phyloP scores from a whole-genome alignment of 371 early-diverging fungal genomes.

The Lichtheimia ornata region DNA sequence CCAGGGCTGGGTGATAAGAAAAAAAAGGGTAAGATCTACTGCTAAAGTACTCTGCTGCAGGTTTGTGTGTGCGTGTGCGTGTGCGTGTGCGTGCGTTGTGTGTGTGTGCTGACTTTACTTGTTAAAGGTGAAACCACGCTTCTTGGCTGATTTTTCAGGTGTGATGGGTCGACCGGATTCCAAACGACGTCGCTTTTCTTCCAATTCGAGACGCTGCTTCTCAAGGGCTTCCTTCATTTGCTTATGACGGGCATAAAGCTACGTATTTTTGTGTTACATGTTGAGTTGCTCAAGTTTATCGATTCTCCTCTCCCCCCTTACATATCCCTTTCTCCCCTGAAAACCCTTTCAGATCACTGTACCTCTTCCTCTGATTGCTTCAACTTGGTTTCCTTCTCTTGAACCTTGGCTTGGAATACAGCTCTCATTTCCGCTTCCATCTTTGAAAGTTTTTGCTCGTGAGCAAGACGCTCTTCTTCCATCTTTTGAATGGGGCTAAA shows the following conservation, averaged over 20 bases:
- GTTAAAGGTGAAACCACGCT: slow-evolving; percentile 78
- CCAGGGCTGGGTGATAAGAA: no score
- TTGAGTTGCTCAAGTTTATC: background rate
- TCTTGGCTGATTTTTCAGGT: slow-evolving; percentile 77
- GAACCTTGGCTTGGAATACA: slow-evolving; percentile 97
- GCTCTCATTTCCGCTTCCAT: slow-evolving; percentile 98
- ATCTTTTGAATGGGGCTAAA: slow-evolving; percentile 83
- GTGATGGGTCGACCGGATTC: slow-evolving; percentile 84
- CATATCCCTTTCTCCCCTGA: no score
- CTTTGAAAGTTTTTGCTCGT: slow-evolving; percentile 94
- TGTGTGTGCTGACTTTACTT: slow-evolving; percentile 29
- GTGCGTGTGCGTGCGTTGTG: no score
- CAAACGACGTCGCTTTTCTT: slow-evolving; percentile 89
- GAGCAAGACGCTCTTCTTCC: slow-evolving; percentile 90
- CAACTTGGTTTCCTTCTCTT: slow-evolving; percentile 96
- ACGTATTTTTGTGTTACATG: background rate
- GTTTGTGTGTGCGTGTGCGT: no score
- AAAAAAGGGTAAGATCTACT: no score
- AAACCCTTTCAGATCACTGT: slow-evolving; percentile 7
- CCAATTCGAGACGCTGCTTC: slow-evolving; percentile 88
- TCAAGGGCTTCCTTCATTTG: slow-evolving; percentile 96
- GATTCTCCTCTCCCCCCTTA: no score
- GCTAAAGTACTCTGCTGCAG: no score
- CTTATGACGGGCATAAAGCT: slow-evolving; percentile 90
- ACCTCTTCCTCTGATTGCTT: slow-evolving; percentile 96